Conservation (phyloP, 306 rosid species). For the Lithocarpus polystachyus region DNA sequence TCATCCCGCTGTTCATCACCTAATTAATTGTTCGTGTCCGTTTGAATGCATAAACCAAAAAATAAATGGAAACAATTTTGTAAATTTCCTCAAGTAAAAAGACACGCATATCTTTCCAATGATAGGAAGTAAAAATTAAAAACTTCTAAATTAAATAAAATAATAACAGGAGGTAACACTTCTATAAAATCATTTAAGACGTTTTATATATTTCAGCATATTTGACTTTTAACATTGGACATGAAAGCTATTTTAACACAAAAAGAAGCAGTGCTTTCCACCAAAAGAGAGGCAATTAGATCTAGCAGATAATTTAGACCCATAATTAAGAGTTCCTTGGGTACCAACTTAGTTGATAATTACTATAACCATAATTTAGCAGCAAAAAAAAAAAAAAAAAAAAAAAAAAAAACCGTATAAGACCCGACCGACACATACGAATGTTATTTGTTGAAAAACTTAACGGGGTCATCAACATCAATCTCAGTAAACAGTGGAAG, state of each 20-base stretch:
- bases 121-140: no score
- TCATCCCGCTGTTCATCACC: no score
- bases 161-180: no score
- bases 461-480: constrained; percentile 62
- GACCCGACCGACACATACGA: background rate
- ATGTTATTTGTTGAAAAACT: constrained; percentile 41
- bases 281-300: background rate
- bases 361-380: background rate
- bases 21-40: no score
- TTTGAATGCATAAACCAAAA: no score
- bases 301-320: constrained; percentile 2
- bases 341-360: background rate
- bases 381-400: constrained; percentile 1
- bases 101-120: no score
- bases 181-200: no score
- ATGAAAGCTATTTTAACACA: background rate
- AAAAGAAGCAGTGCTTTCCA: background rate
- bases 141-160: no score
- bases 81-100: no score
- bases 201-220: no score
- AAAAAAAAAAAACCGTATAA: background rate
- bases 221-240: no score
- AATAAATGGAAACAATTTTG: no score
- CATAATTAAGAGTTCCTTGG: background rate
- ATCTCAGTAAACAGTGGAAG: constrained; percentile 61